These are phyloP conservation scores for Chaetomium olivaceum DNA, from an alignment of 2,329 filamentous ascomycete species.

Conservation along the genomic window DNA sequence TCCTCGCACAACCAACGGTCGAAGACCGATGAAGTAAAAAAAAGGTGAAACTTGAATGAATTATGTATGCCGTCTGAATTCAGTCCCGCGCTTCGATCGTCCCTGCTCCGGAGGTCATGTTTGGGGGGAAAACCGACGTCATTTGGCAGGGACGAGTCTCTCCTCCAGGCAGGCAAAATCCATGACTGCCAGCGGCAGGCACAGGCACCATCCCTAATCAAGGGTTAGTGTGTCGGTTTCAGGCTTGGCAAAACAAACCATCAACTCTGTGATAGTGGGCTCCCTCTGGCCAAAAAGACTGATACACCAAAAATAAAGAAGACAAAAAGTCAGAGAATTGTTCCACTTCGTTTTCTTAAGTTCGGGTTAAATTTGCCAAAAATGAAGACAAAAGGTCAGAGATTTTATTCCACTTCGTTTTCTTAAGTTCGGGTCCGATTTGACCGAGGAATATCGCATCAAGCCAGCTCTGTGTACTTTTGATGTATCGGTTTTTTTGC, in stretches of 20 bases:
- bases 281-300: too few relatives aligned
- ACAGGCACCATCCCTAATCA: constrained; percentile 10
- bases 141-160: constrained; percentile 12
- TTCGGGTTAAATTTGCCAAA: too few relatives aligned
- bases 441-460: too few relatives aligned
- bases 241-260: constrained; percentile 10
- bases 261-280: not conserved
- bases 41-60: not conserved
- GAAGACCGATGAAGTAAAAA: not conserved
- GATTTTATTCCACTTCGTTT: too few relatives aligned
- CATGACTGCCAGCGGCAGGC: constrained; percentile 5
- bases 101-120: not conserved
- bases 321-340: too few relatives aligned
- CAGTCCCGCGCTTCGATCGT: not conserved
- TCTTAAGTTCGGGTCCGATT: too few relatives aligned
- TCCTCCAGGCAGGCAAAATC: constrained; percentile 10
- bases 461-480: too few relatives aligned
- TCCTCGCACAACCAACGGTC: not conserved
- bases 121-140: constrained; percentile 20
- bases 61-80: constrained; percentile 9
- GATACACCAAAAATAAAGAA: too few relatives aligned
- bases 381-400: too few relatives aligned
- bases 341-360: too few relatives aligned
- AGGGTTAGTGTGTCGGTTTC: not conserved
- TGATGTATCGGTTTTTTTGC: too few relatives aligned